Base-by-base conservation (phyloP, 192 early-diverging fungal species). In the Jimgerdemannia lactiflua region DNA sequence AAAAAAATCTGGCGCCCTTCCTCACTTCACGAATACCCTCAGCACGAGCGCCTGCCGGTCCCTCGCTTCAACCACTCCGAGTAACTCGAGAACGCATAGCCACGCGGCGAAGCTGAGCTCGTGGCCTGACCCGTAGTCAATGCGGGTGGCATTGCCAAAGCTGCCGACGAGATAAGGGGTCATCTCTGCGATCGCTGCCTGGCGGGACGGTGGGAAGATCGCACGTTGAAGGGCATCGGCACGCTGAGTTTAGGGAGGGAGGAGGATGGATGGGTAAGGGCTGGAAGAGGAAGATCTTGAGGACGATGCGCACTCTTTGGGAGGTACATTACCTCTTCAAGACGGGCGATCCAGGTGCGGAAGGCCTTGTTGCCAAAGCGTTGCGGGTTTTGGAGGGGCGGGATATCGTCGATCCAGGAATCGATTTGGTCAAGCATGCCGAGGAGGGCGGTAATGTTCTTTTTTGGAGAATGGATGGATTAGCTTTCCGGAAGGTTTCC, bases 51-150 rank as follows among this genome's bases (percentile, higher is more conserved):
- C 92, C 4, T 86, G 78, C 71, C 89, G 89, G 79, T 98, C 96
- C 4, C 86, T 74, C 4, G 80, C 75, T 6, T 71, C 75, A 39
- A 96, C 78, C 41, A 87, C 78, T 3, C 88, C 93, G 42, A 96
- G 67, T 66, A 92, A 83, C 64, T 89, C 88, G 43, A 99, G 82
- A 75, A 93, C 95, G 74, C 87, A 86, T 44, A 99, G 82, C 90
- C 92, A 99, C 8, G 91, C 87, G 3, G 92, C 80, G 80, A 99
- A 99, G 41, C 89, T 89, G 39, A 97, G 84, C 80, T 99, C 98
- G 78, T 99, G 98, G 14, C 98, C 98, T 42, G 91, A 94, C 18
- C 98, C 98, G 79, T 99, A 99, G 82, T 99, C 98, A 19, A 99
- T 94, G 17, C 98, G 88, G 3, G 89, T 95, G 7, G 85, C 86